Percentiles rank a stretch among this genome's conserved stretches.
Conservation (phyloP, 768 basidiomycete genomes). For the Agaricus subrufescens region DNA sequence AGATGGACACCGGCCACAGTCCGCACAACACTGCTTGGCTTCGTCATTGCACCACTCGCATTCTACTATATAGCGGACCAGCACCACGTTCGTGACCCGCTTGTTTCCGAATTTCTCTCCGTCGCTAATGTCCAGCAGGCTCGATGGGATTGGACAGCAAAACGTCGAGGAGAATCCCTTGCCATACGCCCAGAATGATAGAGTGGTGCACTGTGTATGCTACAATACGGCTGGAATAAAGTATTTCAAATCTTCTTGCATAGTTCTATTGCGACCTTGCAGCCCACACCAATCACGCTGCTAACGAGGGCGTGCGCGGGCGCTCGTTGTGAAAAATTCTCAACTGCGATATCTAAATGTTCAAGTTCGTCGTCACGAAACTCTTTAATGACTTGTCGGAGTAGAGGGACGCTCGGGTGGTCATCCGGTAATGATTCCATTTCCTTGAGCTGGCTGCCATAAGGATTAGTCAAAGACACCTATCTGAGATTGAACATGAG, state of each 20-base stretch:
- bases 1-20: conserved; percentile 71
- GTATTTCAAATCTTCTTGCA: conserved; percentile 69
- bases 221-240: neutral
- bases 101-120: neutral
- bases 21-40: conserved; percentile 56
- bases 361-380: conserved; percentile 94
- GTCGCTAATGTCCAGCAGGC: conserved; percentile 27
- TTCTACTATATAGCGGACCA: conserved; percentile 45
- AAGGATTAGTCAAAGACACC: conserved; percentile 3
- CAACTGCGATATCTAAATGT: conserved; percentile 88
- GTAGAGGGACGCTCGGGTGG: conserved; percentile 75
- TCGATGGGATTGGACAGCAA: conserved; percentile 52
- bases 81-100: conserved; percentile 31
- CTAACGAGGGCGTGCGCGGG: conserved; percentile 90
- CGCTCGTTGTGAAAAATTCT: conserved; percentile 81
- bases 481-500: neutral
- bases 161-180: conserved; percentile 31
- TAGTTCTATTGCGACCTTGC: conserved; percentile 84
- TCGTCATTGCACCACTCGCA: conserved; percentile 59
- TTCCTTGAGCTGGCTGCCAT: conserved; percentile 72
- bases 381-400: conserved; percentile 71
- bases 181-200: conserved; percentile 12
- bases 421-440: conserved; percentile 56
- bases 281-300: conserved; percentile 78
- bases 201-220: conserved; percentile 1